Evolutionary conservation across 169 alveolate genomes (phyloP).

Genomic region (Perkinsus olseni): DNA sequence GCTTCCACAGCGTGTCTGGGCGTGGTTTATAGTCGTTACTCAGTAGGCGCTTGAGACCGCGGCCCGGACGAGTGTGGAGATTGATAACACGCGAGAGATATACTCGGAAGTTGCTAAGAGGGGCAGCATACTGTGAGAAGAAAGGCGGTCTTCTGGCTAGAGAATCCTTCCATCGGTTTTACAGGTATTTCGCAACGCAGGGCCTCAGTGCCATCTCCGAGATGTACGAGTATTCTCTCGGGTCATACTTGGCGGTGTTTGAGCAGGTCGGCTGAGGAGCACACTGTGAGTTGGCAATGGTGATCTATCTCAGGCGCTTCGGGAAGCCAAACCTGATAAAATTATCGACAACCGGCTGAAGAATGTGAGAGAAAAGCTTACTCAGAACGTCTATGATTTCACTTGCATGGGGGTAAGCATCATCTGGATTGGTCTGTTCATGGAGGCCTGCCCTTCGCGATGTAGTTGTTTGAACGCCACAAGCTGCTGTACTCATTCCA

Average conservation of each 20-base stretch:
- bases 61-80: slow-evolving; percentile 72
- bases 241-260: slow-evolving; percentile 75
- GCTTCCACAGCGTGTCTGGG: too few relatives aligned
- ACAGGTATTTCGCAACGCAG: slow-evolving; percentile 75
- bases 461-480: slow-evolving; percentile 69
- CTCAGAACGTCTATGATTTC: slow-evolving; percentile 79
- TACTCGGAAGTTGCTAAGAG: slow-evolving; percentile 57
- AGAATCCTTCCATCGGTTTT: slow-evolving; percentile 65
- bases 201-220: slow-evolving; percentile 78
- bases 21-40: neutral
- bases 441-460: too few relatives aligned
- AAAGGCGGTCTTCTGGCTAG: neutral
- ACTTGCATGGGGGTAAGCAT: slow-evolving; percentile 62
- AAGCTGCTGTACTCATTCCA: slow-evolving; percentile 83
- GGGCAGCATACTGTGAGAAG: slow-evolving; percentile 33
- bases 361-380: slow-evolving; percentile 74
- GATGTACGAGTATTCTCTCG: slow-evolving; percentile 86
- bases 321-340: slow-evolving; percentile 78
- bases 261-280: slow-evolving; percentile 26
- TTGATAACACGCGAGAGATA: slow-evolving; percentile 61
- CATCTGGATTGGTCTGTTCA: too few relatives aligned
- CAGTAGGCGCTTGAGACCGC: slow-evolving; percentile 67
- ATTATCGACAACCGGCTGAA: slow-evolving; percentile 75
- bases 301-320: slow-evolving; percentile 43
- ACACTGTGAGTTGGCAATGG: too few relatives aligned